Percentiles rank a stretch among this genome's conserved stretches.
These are phyloP conservation scores for Strobilomyces confusus DNA, from an alignment of 768 basidiomycete genomes.

Conservation along the genomic window DNA sequence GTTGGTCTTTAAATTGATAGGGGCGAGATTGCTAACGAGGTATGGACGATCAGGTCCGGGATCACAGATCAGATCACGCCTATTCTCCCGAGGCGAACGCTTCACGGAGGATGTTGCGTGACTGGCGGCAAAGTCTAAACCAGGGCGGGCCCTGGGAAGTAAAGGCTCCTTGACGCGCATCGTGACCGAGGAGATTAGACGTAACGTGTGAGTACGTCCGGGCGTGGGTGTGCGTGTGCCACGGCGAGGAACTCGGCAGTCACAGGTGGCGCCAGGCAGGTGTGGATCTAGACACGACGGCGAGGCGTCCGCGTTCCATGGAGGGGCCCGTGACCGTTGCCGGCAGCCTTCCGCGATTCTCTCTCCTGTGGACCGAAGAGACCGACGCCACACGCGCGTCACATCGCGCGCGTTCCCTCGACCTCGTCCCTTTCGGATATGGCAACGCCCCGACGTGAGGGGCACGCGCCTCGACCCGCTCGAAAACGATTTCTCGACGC, in stretches of 20 bases:
- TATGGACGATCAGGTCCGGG: conserved; percentile 28
- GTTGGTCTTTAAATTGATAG: conserved; percentile 16
- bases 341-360: too few species aligned
- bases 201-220: not conserved
- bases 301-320: not conserved
- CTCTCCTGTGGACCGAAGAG: too few species aligned
- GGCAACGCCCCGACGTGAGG: too few species aligned
- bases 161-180: conserved; percentile 17
- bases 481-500: too few species aligned
- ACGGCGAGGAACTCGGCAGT: not conserved
- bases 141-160: conserved; percentile 4
- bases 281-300: too few species aligned
- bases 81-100: conserved; percentile 17
- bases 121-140: conserved; percentile 6
- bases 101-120: conserved; percentile 15
- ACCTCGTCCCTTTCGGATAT: too few species aligned
- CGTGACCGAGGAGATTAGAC: not conserved
- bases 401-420: too few species aligned
- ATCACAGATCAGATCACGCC: conserved; percentile 29
- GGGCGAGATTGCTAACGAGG: conserved; percentile 1
- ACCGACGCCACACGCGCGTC: too few species aligned
- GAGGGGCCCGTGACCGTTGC: not conserved
- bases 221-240: not conserved
- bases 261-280: not conserved
- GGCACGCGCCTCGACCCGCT: too few species aligned